Conservation (phyloP, 495 filamentous ascomycete genomes). For the Rostrohypoxylon terebratum region DNA sequence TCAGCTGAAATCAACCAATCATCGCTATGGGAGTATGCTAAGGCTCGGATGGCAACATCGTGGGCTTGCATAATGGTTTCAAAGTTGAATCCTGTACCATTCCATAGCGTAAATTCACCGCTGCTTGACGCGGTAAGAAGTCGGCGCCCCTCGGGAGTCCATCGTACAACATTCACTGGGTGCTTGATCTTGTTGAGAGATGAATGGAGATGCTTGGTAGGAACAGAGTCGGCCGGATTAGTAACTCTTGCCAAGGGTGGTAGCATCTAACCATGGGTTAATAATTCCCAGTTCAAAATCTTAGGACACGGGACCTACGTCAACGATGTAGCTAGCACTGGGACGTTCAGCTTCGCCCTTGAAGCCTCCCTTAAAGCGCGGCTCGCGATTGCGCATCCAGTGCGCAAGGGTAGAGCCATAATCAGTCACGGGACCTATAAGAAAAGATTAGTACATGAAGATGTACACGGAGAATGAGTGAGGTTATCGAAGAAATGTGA, state of each 20-base stretch:
- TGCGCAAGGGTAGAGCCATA: slow-evolving; percentile 93
- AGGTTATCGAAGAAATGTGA: neutral
- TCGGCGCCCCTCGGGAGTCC: slow-evolving; percentile 95
- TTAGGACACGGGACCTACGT: slow-evolving; percentile 68
- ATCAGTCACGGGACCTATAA: slow-evolving; percentile 85
- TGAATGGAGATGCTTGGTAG: slow-evolving; percentile 89
- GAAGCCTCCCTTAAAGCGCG: slow-evolving; percentile 75
- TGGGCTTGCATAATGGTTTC: slow-evolving; percentile 99
- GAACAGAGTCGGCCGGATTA: slow-evolving; percentile 83
- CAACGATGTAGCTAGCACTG: slow-evolving; percentile 85
- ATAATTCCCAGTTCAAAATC: neutral
- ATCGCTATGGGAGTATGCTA: slow-evolving; percentile 90
- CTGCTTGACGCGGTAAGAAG: slow-evolving; percentile 93
- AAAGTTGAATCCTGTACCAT: slow-evolving; percentile 98
- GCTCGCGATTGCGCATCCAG: slow-evolving; percentile 89
- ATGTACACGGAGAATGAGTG: neutral
- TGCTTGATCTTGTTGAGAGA: slow-evolving; percentile 98
- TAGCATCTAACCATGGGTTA: slow-evolving; percentile 72
- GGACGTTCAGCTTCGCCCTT: slow-evolving; percentile 83
- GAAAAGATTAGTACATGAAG: slow-evolving; percentile 6
- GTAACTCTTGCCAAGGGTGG: slow-evolving; percentile 80
- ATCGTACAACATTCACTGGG: slow-evolving; percentile 95
- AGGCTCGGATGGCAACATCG: slow-evolving; percentile 88
- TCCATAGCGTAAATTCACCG: slow-evolving; percentile 98
- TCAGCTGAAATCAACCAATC: slow-evolving; percentile 98